A percentile compares a stretch with the other conserved stretches of the same genome.
Evolutionary conservation across 495 filamentous ascomycete genomes (phyloP).

Genomic region (Hamigera avellanea): DNA sequence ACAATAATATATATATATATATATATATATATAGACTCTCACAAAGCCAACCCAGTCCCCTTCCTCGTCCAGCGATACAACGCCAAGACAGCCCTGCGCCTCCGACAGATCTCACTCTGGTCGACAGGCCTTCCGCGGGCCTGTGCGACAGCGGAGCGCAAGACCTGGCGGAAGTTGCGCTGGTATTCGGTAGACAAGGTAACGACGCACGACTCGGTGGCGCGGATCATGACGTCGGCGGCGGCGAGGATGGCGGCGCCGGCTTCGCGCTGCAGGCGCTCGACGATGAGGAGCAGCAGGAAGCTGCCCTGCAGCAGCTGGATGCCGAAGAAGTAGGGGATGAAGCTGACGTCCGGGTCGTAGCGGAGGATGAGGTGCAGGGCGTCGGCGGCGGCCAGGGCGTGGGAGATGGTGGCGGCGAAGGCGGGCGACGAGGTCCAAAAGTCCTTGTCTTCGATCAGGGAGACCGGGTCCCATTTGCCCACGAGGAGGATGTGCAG

Average conservation of each 20-base stretch:
- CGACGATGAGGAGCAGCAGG: slow-evolving; percentile 67
- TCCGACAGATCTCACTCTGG: slow-evolving; percentile 62
- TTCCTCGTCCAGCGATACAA: slow-evolving; percentile 74
- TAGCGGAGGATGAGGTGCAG: slow-evolving; percentile 75
- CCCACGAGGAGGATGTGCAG: slow-evolving; percentile 73
- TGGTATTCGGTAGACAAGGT: slow-evolving; percentile 82
- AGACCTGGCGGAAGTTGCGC: slow-evolving; percentile 73
- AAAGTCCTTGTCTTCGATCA: slow-evolving; percentile 78
- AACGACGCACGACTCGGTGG: slow-evolving; percentile 76
- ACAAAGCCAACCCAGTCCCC: slow-evolving; percentile 64
- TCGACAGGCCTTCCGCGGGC: slow-evolving; percentile 65
- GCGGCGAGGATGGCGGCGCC: slow-evolving; percentile 70
- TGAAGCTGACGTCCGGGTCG: slow-evolving; percentile 76
- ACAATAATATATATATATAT: no score
- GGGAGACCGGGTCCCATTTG: slow-evolving; percentile 79
- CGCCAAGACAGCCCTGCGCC: slow-evolving; percentile 59
- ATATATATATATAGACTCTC: no score
- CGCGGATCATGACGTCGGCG: slow-evolving; percentile 77
- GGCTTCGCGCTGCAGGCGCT: slow-evolving; percentile 70
- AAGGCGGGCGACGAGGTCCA: slow-evolving; percentile 82
- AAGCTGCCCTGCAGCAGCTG: slow-evolving; percentile 78
- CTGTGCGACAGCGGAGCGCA: slow-evolving; percentile 70
- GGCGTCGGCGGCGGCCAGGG: slow-evolving; percentile 68
- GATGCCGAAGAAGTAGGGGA: slow-evolving; percentile 85
- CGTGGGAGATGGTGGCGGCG: slow-evolving; percentile 67